phyloP scores from a whole-genome alignment of 2,329 filamentous ascomycete genomes.

The Penicillium italicum region DNA sequence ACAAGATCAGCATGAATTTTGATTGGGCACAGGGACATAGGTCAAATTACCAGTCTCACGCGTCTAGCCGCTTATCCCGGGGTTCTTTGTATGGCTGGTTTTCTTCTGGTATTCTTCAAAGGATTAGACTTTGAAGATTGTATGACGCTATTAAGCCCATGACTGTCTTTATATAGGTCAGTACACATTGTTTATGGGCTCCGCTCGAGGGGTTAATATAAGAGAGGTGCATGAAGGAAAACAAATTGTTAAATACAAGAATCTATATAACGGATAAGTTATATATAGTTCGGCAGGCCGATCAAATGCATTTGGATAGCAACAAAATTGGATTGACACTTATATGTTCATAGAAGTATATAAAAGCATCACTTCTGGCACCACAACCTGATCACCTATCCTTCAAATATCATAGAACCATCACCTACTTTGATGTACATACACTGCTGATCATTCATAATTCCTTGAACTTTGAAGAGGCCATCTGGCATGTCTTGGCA shows the following conservation, averaged over 20 bases:
- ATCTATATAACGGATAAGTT: neutral
- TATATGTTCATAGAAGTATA: neutral
- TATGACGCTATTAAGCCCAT: neutral
- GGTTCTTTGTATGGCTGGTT: neutral
- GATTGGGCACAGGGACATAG: neutral
- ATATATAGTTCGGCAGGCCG: neutral
- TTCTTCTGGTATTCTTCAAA: neutral
- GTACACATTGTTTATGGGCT: neutral
- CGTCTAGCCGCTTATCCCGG: slow-evolving; percentile 1
- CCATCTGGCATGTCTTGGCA: slow-evolving; percentile 40
- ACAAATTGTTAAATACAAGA: neutral
- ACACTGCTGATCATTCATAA: slow-evolving; percentile 14
- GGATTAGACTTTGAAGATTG: neutral
- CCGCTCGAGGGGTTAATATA: too few species aligned
- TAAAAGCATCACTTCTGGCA: too few species aligned
- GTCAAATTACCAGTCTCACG: neutral
- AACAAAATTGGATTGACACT: neutral
- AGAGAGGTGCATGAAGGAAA: too few species aligned
- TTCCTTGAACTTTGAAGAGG: slow-evolving; percentile 20
- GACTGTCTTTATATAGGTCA: neutral
- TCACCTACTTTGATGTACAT: slow-evolving; percentile 1
- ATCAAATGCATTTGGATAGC: neutral
- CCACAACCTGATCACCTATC: neutral
- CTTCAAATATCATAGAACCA: neutral
- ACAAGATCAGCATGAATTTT: neutral